phyloP scores from a whole-genome alignment of 129 eudicot species.

The Pulicaria dysenterica region DNA sequence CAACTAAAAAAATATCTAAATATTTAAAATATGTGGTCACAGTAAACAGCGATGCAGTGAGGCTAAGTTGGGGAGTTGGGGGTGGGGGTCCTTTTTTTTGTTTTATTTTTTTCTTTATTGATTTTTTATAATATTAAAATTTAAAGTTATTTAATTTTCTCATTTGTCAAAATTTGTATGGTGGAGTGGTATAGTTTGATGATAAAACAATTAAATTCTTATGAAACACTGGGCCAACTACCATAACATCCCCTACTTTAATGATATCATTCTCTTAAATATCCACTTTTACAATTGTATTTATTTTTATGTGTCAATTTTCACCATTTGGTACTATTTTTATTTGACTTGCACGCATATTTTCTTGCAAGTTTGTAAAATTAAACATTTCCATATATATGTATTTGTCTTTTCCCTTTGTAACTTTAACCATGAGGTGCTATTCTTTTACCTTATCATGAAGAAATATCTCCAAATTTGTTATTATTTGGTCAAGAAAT shows the following conservation, averaged over 20 bases:
- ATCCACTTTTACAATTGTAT: constrained; percentile 9
- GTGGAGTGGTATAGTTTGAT: constrained; percentile 58
- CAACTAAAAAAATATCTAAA: neutral
- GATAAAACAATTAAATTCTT: constrained; percentile 68
- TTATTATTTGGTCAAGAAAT: neutral
- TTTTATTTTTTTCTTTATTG: constrained; percentile 32
- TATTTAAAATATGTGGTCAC: constrained; percentile 18
- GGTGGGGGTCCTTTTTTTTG: constrained; percentile 24
- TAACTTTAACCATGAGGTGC: constrained; percentile 13
- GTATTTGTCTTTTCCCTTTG: neutral
- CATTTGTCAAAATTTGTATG: constrained; percentile 45
- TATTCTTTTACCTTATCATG: neutral
- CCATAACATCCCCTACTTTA: constrained; percentile 45
- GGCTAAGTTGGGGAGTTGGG: constrained; percentile 7
- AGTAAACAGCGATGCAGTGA: constrained; percentile 13
- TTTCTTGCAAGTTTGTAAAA: neutral
- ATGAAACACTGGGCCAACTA: constrained; percentile 60
- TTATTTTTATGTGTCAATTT: neutral
- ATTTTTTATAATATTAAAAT: constrained; percentile 12
- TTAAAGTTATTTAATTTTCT: neutral
- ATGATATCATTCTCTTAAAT: constrained; percentile 27
- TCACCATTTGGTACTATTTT: constrained; percentile 8
- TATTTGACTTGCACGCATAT: constrained; percentile 2
- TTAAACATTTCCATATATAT: neutral
- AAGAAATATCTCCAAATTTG: neutral